Evolutionary conservation across 305 asterid species (phyloP), one percentile per base, ranked within the genome.

Genomic region (Ajuga reptans): DNA sequence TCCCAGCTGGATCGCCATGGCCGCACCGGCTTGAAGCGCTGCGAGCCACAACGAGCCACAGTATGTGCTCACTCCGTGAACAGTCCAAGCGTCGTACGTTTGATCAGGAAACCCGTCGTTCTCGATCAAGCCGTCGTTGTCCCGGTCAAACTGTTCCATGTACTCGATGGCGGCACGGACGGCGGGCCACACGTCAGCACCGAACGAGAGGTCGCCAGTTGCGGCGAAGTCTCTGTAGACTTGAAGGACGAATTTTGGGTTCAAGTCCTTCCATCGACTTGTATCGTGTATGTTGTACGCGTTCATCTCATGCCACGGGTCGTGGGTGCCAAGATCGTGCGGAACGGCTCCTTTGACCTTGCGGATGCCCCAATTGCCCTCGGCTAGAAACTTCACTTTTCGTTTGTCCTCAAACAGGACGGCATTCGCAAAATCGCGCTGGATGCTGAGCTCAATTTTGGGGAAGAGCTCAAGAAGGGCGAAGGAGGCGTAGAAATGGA

Each of bases 221-320:
- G 96, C 98, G 14, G 93, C 92, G 5, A 91, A 94, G 75, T 94
- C 99, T 59, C 99, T 59, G 66, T 94, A 94, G 24, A 86, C 96
- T 77, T 94, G 99, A 69, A 94, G 98, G 47, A 94, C 96, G 33
- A 94, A 94, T 68, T 94, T 94, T 0, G 98, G 95, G 50, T 94
- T 94, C 47, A 94, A 78, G 78, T 94, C 99, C 83, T 94, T 94
- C 99, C 99, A 94, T 63, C 79, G 72, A 52, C 99, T 91, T 0
- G 99, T 91, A 64, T 94, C 99, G 24, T 94, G 99, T 73, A 94
- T 94, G 79, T 94, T 94, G 62, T 94, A 94, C 1, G 99, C 99
- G 56, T 94, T 94, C 99, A 94, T 91, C 77, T 94, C 99, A 27
- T 89, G 98, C 99, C 99, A 94, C 0, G 97, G 99, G 64, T 94